A percentile compares a stretch with the other conserved stretches of the same genome.
phyloP scores from a whole-genome alignment of 2,329 filamentous ascomycete genomes.

The Talaromyces sp. region DNA sequence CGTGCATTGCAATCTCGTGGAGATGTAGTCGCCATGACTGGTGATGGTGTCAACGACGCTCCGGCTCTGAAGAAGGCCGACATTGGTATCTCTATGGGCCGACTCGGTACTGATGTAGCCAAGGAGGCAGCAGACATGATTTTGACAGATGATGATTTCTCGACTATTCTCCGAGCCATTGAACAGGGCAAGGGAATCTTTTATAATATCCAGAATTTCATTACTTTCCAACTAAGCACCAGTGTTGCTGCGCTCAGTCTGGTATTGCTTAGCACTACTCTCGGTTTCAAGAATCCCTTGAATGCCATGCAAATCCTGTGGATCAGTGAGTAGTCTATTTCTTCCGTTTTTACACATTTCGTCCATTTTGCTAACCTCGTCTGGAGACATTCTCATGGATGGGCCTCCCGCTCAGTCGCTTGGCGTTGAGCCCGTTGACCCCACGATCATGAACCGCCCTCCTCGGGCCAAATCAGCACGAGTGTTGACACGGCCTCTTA shows the following conservation, averaged over 20 bases:
- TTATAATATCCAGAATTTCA: conserved; percentile 99
- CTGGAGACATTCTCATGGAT: conserved; percentile 96
- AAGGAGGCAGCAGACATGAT: conserved; percentile 94
- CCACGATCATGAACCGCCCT: conserved; percentile 88
- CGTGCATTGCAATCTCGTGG: conserved; percentile 86
- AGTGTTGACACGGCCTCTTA: conserved; percentile 81
- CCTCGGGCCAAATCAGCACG: conserved; percentile 84
- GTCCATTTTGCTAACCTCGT: conserved; percentile 28
- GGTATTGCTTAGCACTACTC: conserved; percentile 86
- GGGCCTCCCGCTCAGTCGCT: conserved; percentile 95
- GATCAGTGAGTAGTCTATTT: conserved; percentile 76
- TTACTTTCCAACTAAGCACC: conserved; percentile 97
- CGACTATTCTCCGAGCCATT: conserved; percentile 88
- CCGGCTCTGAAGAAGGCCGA: conserved; percentile 96
- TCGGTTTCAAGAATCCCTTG: conserved; percentile 91
- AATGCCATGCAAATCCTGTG: conserved; percentile 99
- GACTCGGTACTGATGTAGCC: conserved; percentile 91
- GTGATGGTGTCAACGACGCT: conserved; percentile 96
- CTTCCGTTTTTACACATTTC: background rate
- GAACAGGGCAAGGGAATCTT: conserved; percentile 99
- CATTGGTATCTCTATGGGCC: conserved; percentile 96
- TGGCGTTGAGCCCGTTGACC: conserved; percentile 92
- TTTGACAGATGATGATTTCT: conserved; percentile 85
- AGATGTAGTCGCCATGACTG: conserved; percentile 98
- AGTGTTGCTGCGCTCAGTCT: conserved; percentile 90